Conservation (phyloP, 2,329 filamentous ascomycete species). For the Pestalotiopsis sp. region DNA sequence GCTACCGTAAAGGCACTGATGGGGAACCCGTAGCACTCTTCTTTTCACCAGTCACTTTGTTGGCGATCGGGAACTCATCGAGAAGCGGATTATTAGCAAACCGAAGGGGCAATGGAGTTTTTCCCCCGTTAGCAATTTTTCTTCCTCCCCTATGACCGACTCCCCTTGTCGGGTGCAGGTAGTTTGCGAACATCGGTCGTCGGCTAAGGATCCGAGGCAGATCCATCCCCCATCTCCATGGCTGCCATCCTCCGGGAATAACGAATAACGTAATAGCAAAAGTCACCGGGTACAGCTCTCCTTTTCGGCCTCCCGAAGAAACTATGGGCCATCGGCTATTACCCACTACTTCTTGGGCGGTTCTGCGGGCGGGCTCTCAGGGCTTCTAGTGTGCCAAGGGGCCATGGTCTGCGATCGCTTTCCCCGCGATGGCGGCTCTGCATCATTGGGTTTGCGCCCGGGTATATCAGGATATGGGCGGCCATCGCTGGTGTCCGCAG, state of each 20-base stretch:
- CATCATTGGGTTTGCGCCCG: not conserved
- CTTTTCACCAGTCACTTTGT: too few relatives aligned
- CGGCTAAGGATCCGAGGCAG: not conserved
- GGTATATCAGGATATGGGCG: not conserved
- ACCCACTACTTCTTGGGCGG: not conserved
- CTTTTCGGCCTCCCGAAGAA: not conserved
- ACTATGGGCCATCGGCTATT: not conserved
- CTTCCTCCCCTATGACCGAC: not conserved
- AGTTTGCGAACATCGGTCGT: not conserved
- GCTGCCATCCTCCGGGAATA: not conserved
- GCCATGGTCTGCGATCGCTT: not conserved
- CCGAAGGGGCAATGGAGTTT: too few relatives aligned
- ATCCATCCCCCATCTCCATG: not conserved
- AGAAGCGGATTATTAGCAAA: too few relatives aligned
- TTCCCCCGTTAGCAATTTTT: not conserved
- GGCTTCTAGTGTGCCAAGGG: not conserved
- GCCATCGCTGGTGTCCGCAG: not conserved
- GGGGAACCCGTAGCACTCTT: too few relatives aligned
- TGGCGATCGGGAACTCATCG: too few relatives aligned
- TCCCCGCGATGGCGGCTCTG: not conserved
- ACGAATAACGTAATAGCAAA: slow-evolving; percentile 11
- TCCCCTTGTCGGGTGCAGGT: not conserved
- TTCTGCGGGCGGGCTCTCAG: not conserved
- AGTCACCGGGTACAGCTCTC: slow-evolving; percentile 1
- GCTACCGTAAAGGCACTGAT: too few relatives aligned